Percentiles rank a stretch among this genome's conserved stretches.
These are phyloP conservation scores for Akanthomyces lecanii DNA, from an alignment of 2,329 filamentous ascomycete species.

Conservation along the genomic window DNA sequence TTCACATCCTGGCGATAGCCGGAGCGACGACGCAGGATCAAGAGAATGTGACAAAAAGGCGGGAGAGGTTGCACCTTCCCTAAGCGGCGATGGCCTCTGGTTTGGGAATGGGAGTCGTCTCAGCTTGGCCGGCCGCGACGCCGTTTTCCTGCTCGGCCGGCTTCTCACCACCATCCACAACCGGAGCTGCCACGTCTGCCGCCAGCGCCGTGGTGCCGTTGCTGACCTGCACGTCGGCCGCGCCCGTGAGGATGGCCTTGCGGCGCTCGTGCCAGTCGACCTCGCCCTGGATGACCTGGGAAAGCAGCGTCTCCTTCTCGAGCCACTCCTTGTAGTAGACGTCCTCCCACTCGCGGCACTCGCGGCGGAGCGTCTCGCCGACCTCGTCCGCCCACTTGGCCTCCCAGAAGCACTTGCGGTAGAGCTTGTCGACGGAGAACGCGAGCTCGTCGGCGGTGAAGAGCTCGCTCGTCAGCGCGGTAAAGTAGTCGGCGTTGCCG, in stretches of 20 bases:
- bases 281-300: conserved; percentile 66
- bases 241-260: conserved; percentile 48
- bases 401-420: conserved; percentile 66
- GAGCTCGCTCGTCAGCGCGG: conserved; percentile 50
- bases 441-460: conserved; percentile 63
- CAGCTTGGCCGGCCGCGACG: background rate
- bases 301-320: conserved; percentile 74
- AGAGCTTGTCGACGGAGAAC: conserved; percentile 56
- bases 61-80: background rate
- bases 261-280: conserved; percentile 60
- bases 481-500: conserved; percentile 55
- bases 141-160: background rate
- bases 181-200: background rate
- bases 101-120: background rate
- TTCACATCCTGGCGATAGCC: background rate
- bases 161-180: background rate
- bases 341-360: conserved; percentile 64
- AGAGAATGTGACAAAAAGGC: no score
- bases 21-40: background rate
- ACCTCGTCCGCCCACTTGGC: conserved; percentile 70
- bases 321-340: conserved; percentile 69
- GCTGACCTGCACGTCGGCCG: conserved; percentile 38
- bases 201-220: background rate
- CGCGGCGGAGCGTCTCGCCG: conserved; percentile 56
- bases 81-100: background rate